Evolutionary conservation across 2,329 filamentous ascomycete genomes (phyloP).

Genomic region (Colletotrichum karsti): DNA sequence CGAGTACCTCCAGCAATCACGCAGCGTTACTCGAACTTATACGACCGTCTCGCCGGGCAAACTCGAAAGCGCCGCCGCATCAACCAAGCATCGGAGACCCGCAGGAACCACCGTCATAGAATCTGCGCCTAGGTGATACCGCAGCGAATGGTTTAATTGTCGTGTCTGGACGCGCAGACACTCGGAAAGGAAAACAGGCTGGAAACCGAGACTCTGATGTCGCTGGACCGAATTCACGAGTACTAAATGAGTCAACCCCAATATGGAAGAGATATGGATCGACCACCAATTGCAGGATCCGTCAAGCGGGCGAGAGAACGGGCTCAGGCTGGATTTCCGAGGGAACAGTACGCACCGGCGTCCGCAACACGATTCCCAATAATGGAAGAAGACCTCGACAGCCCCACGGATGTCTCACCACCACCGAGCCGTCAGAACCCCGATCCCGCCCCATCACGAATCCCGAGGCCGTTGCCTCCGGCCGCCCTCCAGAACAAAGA

Average conservation of each 20-base stretch:
- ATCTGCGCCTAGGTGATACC: conserved; percentile 18
- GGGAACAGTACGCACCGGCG: conserved; percentile 33
- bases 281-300: conserved; percentile 55
- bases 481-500: conserved; percentile 45
- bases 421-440: conserved; percentile 37
- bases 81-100: conserved; percentile 1
- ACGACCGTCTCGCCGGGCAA: conserved; percentile 31
- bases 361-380: conserved; percentile 36
- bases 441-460: conserved; percentile 33
- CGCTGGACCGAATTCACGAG: conserved; percentile 32
- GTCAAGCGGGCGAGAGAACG: conserved; percentile 64
- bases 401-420: conserved; percentile 26
- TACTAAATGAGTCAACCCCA: conserved; percentile 63
- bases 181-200: conserved; percentile 30
- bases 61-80: conserved; percentile 23
- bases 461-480: conserved; percentile 42
- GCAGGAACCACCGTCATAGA: conserved; percentile 14
- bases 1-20: conserved; percentile 4
- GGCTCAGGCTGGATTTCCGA: conserved; percentile 49
- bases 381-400: conserved; percentile 24
- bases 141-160: conserved; percentile 14
- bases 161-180: conserved; percentile 21
- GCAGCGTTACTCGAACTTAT: conserved; percentile 25
- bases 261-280: conserved; percentile 64
- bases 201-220: conserved; percentile 35